A percentile compares a stretch with the other conserved stretches of the same genome.
These are phyloP conservation scores for Hysterangium stoloniferum DNA, from an alignment of 768 basidiomycete genomes.

Conservation along the genomic window DNA sequence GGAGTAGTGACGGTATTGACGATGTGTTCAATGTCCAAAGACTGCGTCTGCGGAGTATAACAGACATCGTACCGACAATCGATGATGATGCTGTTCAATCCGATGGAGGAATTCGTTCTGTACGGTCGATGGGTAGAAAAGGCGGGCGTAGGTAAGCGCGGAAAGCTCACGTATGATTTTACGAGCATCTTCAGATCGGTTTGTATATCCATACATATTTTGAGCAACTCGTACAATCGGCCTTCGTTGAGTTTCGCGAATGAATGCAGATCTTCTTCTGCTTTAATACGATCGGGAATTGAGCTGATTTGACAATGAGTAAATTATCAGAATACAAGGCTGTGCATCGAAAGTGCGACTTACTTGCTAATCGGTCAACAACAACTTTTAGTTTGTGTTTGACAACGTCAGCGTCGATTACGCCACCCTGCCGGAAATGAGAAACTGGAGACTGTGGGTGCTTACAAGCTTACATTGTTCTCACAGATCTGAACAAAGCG, in stretches of 20 bases:
- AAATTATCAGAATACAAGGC: neutral
- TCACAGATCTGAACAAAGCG: slow-evolving; percentile 65
- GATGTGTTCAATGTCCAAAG: slow-evolving; percentile 79
- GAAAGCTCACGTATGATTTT: slow-evolving; percentile 59
- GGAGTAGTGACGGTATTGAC: slow-evolving; percentile 73
- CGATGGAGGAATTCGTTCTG: slow-evolving; percentile 76
- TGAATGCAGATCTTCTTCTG: slow-evolving; percentile 62
- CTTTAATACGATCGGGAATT: slow-evolving; percentile 68
- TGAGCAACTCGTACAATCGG: slow-evolving; percentile 77
- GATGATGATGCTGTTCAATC: slow-evolving; percentile 61
- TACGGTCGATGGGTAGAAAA: neutral
- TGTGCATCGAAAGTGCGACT: slow-evolving; percentile 16
- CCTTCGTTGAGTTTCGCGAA: slow-evolving; percentile 88
- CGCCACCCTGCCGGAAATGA: slow-evolving; percentile 77
- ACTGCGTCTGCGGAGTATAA: slow-evolving; percentile 60
- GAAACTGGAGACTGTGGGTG: no score
- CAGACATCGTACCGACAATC: slow-evolving; percentile 58
- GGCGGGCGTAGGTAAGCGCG: neutral
- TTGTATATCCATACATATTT: slow-evolving; percentile 75
- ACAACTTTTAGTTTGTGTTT: slow-evolving; percentile 45
- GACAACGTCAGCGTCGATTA: slow-evolving; percentile 74
- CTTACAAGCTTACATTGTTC: slow-evolving; percentile 82
- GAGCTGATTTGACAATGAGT: slow-evolving; percentile 26
- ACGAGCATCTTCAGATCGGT: slow-evolving; percentile 73
- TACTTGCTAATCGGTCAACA: slow-evolving; percentile 56